Evolutionary conservation across 805 yeast genomes (phyloP).

Genomic region (Candida wancherniae): DNA sequence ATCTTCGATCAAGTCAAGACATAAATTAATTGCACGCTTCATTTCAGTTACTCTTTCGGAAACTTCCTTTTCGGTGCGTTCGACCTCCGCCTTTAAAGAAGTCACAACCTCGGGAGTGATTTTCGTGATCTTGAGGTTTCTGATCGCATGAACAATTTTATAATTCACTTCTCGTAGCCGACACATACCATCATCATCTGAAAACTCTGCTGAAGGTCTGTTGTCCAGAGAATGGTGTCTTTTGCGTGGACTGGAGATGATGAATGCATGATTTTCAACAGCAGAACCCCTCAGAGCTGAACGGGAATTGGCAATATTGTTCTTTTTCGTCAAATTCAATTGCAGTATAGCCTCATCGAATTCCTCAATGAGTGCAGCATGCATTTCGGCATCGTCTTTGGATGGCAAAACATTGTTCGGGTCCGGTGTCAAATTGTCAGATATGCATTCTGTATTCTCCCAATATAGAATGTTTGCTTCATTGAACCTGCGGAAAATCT

Average conservation of each 20-base stretch:
- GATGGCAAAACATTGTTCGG: conserved; percentile 20
- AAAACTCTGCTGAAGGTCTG: background rate
- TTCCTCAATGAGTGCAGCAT: conserved; percentile 25
- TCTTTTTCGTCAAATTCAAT: conserved; percentile 16
- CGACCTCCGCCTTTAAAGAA: conserved; percentile 22
- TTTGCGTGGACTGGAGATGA: conserved; percentile 17
- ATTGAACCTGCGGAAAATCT: conserved; percentile 28
- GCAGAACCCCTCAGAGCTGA: conserved; percentile 3
- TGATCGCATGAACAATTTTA: conserved; percentile 31
- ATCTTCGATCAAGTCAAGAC: conserved; percentile 22
- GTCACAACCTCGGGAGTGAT: conserved; percentile 27
- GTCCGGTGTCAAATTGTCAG: conserved; percentile 16
- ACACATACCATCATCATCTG: conserved; percentile 18
- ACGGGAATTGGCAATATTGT: conserved; percentile 5
- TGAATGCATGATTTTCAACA: conserved; percentile 13
- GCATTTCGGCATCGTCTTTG: conserved; percentile 28
- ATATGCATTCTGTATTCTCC: conserved; percentile 27
- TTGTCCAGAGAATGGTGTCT: conserved; percentile 1
- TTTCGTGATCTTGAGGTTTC: conserved; percentile 33
- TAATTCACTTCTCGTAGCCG: conserved; percentile 34
- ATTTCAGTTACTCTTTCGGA: conserved; percentile 21
- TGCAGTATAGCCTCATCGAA: conserved; percentile 25
- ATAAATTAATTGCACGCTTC: conserved; percentile 19
- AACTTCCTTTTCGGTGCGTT: conserved; percentile 24
- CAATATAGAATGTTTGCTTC: conserved; percentile 21